Base-by-base conservation (phyloP, 2,329 filamentous ascomycete genomes). In the Neoascochyta sp. region DNA sequence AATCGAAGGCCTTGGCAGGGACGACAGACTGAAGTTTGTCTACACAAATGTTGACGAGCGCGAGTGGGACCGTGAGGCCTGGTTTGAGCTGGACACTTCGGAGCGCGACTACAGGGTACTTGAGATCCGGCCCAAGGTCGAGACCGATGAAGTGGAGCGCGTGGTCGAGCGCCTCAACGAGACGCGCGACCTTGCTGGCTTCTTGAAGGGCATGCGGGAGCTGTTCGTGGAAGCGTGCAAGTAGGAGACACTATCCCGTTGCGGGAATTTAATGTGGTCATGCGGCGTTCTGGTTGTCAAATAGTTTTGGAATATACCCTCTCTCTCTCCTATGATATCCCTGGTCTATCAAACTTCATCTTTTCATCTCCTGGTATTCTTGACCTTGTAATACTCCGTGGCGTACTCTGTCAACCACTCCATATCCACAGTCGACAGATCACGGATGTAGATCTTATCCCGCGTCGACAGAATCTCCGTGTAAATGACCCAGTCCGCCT, bases 401-500 rank as follows among this genome's bases (percentile, higher is more conserved):
- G 86, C 88, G 69, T 90, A 93, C 61, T 96, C 87, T 26, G 89
- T 60, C 47, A 98, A 71, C 86, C 90, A 98, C n/a, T 69, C 71
- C 71, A 87, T 95, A 59, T 95, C 86, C 50, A 96, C 85, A 67
- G 86, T 92, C n/a, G 82, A 92, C 36, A 96, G 70, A 62, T 96
- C 90, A 32, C 87, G 74, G 50, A 98, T 93, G 57, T 83, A 96
- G 0, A 78, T 88, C 71, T 96, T 96, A 43, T 77, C 78, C 7
- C 83, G 79, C 4, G 86, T 93, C 67, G 96, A 86, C 72, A 95
- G 78, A 20, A 95, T 79, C 65, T 95, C 90, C 51, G 93, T 84
- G 56, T 95, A 98, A 18, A 98, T 76, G 7, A 96, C 88, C 88
- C 90, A 96, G 43, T 95, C 88, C 8, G 87, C 87, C 68, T 93